Conservation (phyloP, 23 red algal genomes). For the Cyanidiococcus yangmingshanensis region DNA sequence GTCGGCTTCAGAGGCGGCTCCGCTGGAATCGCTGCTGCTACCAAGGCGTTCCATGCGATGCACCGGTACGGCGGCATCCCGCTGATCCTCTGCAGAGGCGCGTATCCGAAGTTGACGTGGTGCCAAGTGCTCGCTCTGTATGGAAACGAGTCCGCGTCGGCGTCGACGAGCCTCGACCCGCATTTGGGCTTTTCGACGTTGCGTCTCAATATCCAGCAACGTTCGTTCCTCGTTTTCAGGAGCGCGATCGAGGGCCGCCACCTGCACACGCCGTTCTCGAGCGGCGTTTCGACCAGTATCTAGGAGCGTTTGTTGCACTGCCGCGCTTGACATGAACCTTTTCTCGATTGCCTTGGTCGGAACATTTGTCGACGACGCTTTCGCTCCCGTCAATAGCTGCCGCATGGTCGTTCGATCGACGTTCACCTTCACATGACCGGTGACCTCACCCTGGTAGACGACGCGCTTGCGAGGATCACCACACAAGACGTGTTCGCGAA, state of each 20-base stretch:
- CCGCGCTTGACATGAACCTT: not conserved
- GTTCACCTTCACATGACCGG: not conserved
- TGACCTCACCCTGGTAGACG: slow-evolving; percentile 2
- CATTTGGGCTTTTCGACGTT: slow-evolving; percentile 19
- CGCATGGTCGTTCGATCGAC: not conserved
- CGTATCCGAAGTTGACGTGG: not conserved
- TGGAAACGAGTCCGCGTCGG: not conserved
- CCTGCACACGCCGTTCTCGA: slow-evolving; percentile 11
- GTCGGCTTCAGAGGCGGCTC: not conserved
- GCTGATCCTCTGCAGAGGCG: not conserved
- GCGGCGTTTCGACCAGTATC: not conserved
- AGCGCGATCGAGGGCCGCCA: slow-evolving; percentile 23
- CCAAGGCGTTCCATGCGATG: not conserved
- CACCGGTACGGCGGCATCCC: not conserved
- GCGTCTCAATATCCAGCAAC: slow-evolving; percentile 20
- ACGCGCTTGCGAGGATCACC: not conserved
- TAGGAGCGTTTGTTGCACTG: not conserved
- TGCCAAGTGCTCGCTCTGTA: not conserved
- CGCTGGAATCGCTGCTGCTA: not conserved
- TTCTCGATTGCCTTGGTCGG: not conserved
- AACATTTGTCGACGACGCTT: not conserved
- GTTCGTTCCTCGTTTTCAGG: slow-evolving; percentile 26
- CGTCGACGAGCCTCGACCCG: slow-evolving; percentile 26
- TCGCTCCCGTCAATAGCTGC: not conserved
- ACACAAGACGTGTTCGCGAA: not conserved